A percentile compares a stretch with the other conserved stretches of the same genome.
phyloP scores from a whole-genome alignment of 2,329 filamentous ascomycete species.

The Trichoderma sp. region DNA sequence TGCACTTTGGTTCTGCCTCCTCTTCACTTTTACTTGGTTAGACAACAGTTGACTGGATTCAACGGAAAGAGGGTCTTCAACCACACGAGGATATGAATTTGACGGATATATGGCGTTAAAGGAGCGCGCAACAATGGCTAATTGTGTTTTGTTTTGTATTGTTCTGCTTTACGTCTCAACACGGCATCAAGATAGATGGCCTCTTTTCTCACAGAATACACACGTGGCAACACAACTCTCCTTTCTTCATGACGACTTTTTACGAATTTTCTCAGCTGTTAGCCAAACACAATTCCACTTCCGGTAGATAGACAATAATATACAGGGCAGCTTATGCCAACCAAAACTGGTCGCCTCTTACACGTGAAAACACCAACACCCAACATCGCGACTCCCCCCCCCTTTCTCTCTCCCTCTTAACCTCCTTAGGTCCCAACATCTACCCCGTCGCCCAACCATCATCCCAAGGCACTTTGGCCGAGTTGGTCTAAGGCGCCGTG shows the following conservation, averaged over 20 bases:
- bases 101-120: neutral
- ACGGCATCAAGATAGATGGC: neutral
- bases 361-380: neutral
- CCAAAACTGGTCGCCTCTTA: neutral
- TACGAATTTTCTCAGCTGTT: neutral
- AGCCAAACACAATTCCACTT: neutral
- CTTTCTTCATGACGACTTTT: neutral
- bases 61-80: neutral
- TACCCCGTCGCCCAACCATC: neutral
- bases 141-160: neutral
- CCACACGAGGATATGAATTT: neutral
- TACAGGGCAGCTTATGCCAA: neutral
- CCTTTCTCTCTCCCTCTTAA: neutral
- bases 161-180: too few species aligned
- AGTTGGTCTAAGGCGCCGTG: conserved; percentile 16
- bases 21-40: neutral
- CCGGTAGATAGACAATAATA: neutral
- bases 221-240: neutral
- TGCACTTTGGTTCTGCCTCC: neutral
- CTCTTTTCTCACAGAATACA: neutral
- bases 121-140: neutral
- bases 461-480: conserved; percentile 24
- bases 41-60: neutral
- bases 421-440: neutral
- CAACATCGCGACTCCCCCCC: neutral